Conservation (phyloP, 805 yeast genomes). For the Kodamaea lidongshanica region DNA sequence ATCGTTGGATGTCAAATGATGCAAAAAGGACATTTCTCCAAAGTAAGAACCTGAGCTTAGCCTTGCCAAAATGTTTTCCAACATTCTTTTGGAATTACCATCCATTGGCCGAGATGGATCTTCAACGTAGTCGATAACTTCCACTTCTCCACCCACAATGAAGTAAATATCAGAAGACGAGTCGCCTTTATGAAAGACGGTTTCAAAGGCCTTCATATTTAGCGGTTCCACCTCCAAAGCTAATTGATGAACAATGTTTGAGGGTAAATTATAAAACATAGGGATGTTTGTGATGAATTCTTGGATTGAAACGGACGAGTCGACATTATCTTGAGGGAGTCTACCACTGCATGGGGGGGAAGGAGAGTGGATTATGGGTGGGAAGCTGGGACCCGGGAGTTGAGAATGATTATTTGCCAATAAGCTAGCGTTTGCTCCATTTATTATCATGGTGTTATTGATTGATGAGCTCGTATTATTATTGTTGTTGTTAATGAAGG, state of each 20-base stretch:
- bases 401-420: slow-evolving; percentile 10
- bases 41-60: slow-evolving; percentile 59
- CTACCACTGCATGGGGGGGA: too few species aligned
- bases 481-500: not conserved
- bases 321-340: slow-evolving; percentile 32
- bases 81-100: slow-evolving; percentile 8
- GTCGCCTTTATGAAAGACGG: slow-evolving; percentile 55
- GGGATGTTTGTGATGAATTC: slow-evolving; percentile 54
- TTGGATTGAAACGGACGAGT: slow-evolving; percentile 50
- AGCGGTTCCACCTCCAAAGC: slow-evolving; percentile 59
- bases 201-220: slow-evolving; percentile 50
- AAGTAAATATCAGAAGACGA: slow-evolving; percentile 60
- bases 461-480: too few species aligned
- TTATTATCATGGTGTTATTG: slow-evolving; percentile 3
- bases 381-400: slow-evolving; percentile 12
- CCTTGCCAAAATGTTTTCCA: slow-evolving; percentile 48
- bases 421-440: slow-evolving; percentile 10
- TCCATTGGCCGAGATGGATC: slow-evolving; percentile 8
- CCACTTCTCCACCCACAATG: slow-evolving; percentile 64
- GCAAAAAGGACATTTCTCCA: slow-evolving; percentile 71
- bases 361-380: slow-evolving; percentile 12
- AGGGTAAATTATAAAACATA: slow-evolving; percentile 52
- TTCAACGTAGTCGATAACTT: slow-evolving; percentile 41
- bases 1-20: slow-evolving; percentile 30
- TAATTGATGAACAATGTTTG: slow-evolving; percentile 54